These are phyloP conservation scores for Bondarzewia mesenterica DNA, from an alignment of 1,284 basidiomycete genomes.

Conservation along the genomic window DNA sequence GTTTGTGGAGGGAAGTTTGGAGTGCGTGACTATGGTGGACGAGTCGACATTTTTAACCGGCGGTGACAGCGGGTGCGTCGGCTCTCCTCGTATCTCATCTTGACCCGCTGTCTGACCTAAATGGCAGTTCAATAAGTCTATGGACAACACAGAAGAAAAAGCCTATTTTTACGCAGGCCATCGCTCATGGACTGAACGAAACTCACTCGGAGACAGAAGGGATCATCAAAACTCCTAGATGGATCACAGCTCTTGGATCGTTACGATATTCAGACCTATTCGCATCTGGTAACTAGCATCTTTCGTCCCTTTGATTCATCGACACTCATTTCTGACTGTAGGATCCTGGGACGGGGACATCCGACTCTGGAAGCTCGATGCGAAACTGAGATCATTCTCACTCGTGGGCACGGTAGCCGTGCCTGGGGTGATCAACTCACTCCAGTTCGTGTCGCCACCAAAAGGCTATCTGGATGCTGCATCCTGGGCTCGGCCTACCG, in stretches of 20 bases:
- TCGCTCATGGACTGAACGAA: constrained; percentile 84
- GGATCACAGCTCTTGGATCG: constrained; percentile 82
- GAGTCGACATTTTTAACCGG: constrained; percentile 89
- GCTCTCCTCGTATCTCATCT: constrained; percentile 11
- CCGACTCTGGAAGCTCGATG: constrained; percentile 83
- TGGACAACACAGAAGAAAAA: constrained; percentile 98
- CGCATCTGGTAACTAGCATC: constrained; percentile 60
- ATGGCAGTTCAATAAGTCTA: constrained; percentile 72
- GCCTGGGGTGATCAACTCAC: constrained; percentile 81
- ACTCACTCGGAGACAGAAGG: constrained; percentile 65
- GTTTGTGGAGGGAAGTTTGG: constrained; percentile 87
- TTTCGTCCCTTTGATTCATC: constrained; percentile 6
- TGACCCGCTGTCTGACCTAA: constrained; percentile 3
- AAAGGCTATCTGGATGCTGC: constrained; percentile 37
- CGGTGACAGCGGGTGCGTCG: constrained; percentile 85
- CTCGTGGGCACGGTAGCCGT: constrained; percentile 56
- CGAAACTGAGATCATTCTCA: constrained; percentile 69
- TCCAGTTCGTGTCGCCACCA: constrained; percentile 71
- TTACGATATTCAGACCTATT: constrained; percentile 89
- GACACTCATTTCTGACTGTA: constrained; percentile 18
- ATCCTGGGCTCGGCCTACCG: constrained; percentile 29
- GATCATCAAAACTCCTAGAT: constrained; percentile 72
- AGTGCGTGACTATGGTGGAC: constrained; percentile 92
- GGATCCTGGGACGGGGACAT: constrained; percentile 92
- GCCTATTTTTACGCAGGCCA: constrained; percentile 76